A percentile compares a stretch with the other conserved stretches of the same genome.
Evolutionary conservation across 345 rosid species (phyloP).

Genomic region (Aquilaria sinensis): DNA sequence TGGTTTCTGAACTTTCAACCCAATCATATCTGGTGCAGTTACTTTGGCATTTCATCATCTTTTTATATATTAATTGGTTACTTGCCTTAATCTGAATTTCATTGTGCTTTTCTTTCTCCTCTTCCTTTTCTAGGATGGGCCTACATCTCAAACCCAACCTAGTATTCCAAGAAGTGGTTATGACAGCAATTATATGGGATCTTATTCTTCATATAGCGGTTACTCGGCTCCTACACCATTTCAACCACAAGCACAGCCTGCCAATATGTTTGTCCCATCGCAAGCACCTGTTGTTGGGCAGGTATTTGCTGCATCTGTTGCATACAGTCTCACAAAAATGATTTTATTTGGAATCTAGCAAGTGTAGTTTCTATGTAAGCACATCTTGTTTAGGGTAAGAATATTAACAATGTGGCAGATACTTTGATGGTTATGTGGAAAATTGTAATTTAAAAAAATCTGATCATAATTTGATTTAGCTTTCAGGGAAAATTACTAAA

Average conservation of each 20-base stretch:
- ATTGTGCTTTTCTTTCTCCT: not conserved
- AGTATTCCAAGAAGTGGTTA: slow-evolving; percentile 43
- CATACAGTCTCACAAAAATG: no score
- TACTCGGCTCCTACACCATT: slow-evolving; percentile 45
- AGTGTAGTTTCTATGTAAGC: no score
- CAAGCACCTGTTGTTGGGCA: slow-evolving; percentile 48
- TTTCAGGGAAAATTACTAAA: no score
- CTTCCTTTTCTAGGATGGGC: slow-evolving; percentile 26
- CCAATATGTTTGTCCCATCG: slow-evolving; percentile 62
- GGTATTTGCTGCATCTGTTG: slow-evolving; percentile 29
- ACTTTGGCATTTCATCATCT: not conserved
- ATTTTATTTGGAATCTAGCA: no score
- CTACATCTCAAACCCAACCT: slow-evolving; percentile 38
- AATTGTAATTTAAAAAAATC: no score
- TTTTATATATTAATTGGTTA: not conserved
- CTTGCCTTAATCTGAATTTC: not conserved
- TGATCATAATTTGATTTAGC: no score
- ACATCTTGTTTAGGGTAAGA: no score
- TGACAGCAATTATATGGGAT: slow-evolving; percentile 47
- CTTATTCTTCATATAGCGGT: slow-evolving; percentile 41
- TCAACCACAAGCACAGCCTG: slow-evolving; percentile 39
- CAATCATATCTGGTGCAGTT: slow-evolving; percentile 39
- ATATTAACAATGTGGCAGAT: no score
- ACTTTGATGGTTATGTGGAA: no score
- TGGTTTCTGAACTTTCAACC: slow-evolving; percentile 29